A percentile compares a stretch with the other conserved stretches of the same genome.
These are phyloP conservation scores for Bruguiera gymnorhiza DNA, from an alignment of 345 rosid species.

Conservation along the genomic window DNA sequence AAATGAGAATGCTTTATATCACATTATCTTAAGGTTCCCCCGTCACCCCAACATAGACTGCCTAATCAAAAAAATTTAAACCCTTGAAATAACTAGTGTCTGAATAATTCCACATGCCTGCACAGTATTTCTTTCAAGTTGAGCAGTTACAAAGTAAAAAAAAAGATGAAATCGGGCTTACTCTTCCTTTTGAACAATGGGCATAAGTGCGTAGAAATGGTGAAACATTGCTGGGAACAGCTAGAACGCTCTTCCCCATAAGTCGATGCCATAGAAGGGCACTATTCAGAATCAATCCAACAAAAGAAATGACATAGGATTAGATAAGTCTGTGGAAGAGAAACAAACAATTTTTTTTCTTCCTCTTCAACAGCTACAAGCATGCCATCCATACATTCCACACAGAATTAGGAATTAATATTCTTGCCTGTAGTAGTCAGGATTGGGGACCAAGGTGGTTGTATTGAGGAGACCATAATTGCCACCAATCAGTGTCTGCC, in stretches of 20 bases:
- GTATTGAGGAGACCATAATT: constrained; percentile 79
- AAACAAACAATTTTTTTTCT: not conserved
- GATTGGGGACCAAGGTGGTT: constrained; percentile 66
- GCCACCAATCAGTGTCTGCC: constrained; percentile 94
- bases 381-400: not conserved
- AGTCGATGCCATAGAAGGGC: constrained; percentile 96
- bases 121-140: not conserved
- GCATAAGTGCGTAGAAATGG: constrained; percentile 72
- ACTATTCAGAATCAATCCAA: constrained; percentile 37
- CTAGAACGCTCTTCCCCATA: constrained; percentile 84
- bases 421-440: constrained; percentile 92
- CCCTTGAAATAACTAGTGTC: not conserved
- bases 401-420: not conserved
- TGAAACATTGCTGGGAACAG: constrained; percentile 43
- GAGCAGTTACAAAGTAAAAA: not conserved
- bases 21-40: not conserved
- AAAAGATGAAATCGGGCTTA: constrained; percentile 33
- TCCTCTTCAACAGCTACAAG: not conserved
- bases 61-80: not conserved
- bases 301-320: constrained; percentile 11
- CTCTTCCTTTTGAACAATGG: constrained; percentile 94
- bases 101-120: not conserved
- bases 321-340: constrained; percentile 7
- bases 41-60: not conserved
- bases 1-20: constrained; percentile 4